Evolutionary conservation across 371 early-diverging fungal genomes (phyloP), one percentile per base, ranked within the genome.

Genomic region (Coemansia sp.): DNA sequence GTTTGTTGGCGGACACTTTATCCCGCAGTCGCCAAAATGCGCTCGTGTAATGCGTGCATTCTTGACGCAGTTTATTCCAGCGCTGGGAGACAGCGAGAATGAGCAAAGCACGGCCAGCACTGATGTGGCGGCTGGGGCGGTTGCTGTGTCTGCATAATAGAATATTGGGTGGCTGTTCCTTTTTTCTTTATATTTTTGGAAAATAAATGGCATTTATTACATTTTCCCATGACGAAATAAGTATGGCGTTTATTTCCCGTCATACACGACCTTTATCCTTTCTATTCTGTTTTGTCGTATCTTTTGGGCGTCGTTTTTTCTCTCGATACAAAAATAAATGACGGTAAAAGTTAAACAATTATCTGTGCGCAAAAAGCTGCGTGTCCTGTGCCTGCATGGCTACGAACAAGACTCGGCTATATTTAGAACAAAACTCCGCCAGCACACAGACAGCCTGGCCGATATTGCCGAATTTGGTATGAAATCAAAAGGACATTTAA

Each of bases 321-420:
- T 11, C 53, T 8, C n/a, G 8, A 51, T 21, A 53, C 14, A 22
- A 53, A 53, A 1, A 24, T 29, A 24, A 55, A 22, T 37, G 21
- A 8, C 57, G 18, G 34, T 10, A 34, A 21, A 8, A 26, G 54
- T 40, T 13, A 21, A 21, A 18, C 22, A 37, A 18, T 14, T 0
- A 14, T n/a, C n/a, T n/a, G n/a, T n/a, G n/a, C n/a, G 1, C 40
- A 63, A 22, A 11, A 61, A 42, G 51, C 68, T 79, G 37, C 61
- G 77, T 18, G 77, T 87, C n/a, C 72, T 87, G 5, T 85, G 85
- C 52, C 72, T 87, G 51, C 87, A 87, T 59, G 87, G 87, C 4
- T 87, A 84, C 66, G 78, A 81, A 16, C 86, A 87, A 63, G 85
- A 86, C 58, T 78, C 79, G 5, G 26, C 56, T 42, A 69, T 84